Evolutionary conservation across 169 alveolate genomes (phyloP), one percentile per base, ranked within the genome.

Genomic region (Theileria equi): DNA sequence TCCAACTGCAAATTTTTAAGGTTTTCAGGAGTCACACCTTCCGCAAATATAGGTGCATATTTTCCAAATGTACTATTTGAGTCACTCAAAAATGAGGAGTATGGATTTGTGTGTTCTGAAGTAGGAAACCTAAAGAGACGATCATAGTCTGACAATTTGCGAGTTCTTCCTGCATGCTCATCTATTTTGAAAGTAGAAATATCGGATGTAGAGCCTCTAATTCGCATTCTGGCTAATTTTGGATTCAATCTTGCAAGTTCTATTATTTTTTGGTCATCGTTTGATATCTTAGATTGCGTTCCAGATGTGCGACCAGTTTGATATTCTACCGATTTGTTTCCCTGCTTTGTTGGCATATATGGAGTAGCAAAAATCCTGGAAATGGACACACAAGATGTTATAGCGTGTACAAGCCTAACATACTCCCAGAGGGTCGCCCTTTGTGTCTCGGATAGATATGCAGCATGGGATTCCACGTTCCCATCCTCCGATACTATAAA

Each of bases 181-280:
- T 67, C 57, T 3, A 67, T 67, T 19, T 40, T 36, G 53, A 55
- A 67, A 23, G 19, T 54, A 28, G 48, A 38, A 11, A 34, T 1
- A 1, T 67, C 25, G 34, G 31, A 28, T 3, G n/a, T 38, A 38
- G 55, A 28, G 19, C 52, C 54, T 3, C 60, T 45, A 35, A 67
- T 28, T 29, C 23, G 16, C 69, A 67, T 5, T 11, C 69, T 58
- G 16, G 79, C 79, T 11, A 67, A 16, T 36, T 74, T 74, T 29
- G 84, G 84, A 66, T 74, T 74, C 49, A 74, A 21, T n/a, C 84
- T 68, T 8, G 48, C 48, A 58, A 74, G 54, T 25, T 74, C 80
- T n/a, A n/a, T n/a, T n/a, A n/a, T n/a, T n/a, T n/a, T n/a, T n/a
- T n/a, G n/a, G n/a, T n/a, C n/a, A n/a, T n/a, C n/a, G n/a, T n/a